Evolutionary conservation across 2,329 filamentous ascomycete genomes (phyloP), one percentile per base, ranked within the genome.

Genomic region (Penicillium sp.): DNA sequence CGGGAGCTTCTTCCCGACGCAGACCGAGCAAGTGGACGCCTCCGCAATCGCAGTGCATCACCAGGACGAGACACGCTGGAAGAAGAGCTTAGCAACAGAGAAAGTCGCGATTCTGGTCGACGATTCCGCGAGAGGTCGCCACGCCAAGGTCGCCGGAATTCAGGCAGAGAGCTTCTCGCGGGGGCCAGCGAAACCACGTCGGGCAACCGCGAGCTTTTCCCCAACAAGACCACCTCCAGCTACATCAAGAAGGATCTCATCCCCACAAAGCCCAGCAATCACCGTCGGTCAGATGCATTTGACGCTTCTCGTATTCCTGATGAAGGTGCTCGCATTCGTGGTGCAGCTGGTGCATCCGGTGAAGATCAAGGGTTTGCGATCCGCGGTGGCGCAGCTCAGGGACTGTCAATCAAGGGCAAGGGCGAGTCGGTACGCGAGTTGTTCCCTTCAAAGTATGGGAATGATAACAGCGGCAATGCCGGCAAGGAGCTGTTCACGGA

Each of bases 401-500:
- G 82, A 1, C 82, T 90, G 58, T 77, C 80, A 10, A 91, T 91
- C 69, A 91, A 89, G 67, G 89, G 88, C 65, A 88, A 86, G 63
- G 86, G 87, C 2, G 77, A 79, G 2, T 85, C 84, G 6, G 82
- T 80, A 2, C 86, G 83, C 60, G 89, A 92, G 70, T 71, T 92
- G 18, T 91, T 91, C 63, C 88, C 88, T 0, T 79, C 80, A 14
- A 88, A 85, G 60, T 82, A 72, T 47, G 62, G 69, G 22, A 70
- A 60, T 29, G 21, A 9, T 22, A 22, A 14, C 59, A 65, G 69
- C 18, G 71, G 59, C 60, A 90, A 90, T 66, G 74, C 81, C 2
- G 85, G 84, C 47, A 91, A 89, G 71, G 89, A 92, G 67, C 71
- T 91, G 14, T 89, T 91, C 64, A 80, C 81, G 1, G 82, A 85